These are phyloP conservation scores for Akanthomyces lecanii DNA, from an alignment of 2,329 filamentous ascomycete species.

Conservation along the genomic window DNA sequence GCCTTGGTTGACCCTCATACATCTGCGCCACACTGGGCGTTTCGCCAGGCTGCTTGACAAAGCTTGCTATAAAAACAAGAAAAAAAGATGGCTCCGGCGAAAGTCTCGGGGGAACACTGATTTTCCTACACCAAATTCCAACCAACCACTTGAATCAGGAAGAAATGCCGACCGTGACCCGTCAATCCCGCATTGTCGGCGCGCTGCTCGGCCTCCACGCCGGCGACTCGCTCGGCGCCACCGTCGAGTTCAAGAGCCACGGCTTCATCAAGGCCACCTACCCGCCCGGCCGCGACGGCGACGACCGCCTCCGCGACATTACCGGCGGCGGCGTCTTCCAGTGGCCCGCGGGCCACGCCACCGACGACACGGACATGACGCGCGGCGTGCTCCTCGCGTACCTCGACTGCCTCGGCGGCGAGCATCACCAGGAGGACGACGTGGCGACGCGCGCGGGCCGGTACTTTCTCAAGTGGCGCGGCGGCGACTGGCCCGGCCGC, in stretches of 20 bases:
- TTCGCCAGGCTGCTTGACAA: background rate
- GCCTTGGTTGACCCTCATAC: background rate
- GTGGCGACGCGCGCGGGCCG: slow-evolving; percentile 33
- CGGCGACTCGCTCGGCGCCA: slow-evolving; percentile 44
- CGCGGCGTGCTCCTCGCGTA: slow-evolving; percentile 44
- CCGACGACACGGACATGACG: slow-evolving; percentile 46
- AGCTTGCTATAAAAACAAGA: background rate
- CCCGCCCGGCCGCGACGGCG: slow-evolving; percentile 26
- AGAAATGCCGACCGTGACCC: background rate
- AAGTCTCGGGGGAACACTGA: background rate
- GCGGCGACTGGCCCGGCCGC: slow-evolving; percentile 41
- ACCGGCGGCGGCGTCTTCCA: slow-evolving; percentile 41
- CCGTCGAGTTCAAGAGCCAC: slow-evolving; percentile 40
- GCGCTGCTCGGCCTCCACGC: slow-evolving; percentile 44
- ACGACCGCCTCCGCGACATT: slow-evolving; percentile 34
- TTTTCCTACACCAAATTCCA: background rate
- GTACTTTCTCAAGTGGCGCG: slow-evolving; percentile 39
- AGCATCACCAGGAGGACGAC: background rate
- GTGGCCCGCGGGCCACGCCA: slow-evolving; percentile 42
- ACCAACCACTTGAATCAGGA: background rate
- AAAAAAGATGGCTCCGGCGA: background rate
- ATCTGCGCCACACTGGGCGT: slow-evolving; percentile 3
- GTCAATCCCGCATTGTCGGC: slow-evolving; percentile 33
- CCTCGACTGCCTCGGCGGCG: slow-evolving; percentile 3
- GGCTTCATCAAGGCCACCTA: slow-evolving; percentile 28